Evolutionary conservation across 441 rosid genomes (phyloP), one percentile per base, ranked within the genome.

Genomic region (Viola pubescens): DNA sequence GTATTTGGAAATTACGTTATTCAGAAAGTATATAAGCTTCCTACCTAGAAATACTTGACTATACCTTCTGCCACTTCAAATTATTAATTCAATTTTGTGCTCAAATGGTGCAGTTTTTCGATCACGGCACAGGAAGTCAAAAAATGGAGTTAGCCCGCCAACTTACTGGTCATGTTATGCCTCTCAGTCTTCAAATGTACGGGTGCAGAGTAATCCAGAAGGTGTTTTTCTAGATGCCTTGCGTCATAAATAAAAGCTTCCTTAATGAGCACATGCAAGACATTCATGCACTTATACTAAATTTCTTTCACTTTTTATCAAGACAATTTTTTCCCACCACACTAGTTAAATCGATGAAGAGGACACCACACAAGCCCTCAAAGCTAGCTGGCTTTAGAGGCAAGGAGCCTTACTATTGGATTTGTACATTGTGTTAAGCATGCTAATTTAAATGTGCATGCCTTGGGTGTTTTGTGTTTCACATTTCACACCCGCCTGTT

Each of bases 141-240:
- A 85, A 91, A 69, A 74, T 69, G 63, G 92, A 92, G 67, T 75
- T 89, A 65, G 95, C 87, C 58, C 77, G 72, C 71, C 91, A 87
- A 62, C 82, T 92, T 38, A 66, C 80, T 45, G 97, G 94, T 59
- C 94, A 87, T 66, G 97, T 87, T 58, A 77, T 91, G 75, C 81
- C 88, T 67, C 91, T 89, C 46, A 83, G 95, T 56, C 82, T 91
- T 65, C 98, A 91, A 77, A 92, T 92, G 98, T 92, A 92, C 66
- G 97, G 98, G 49, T 92, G 98, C 89, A 75, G 98, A 76, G 98
- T 92, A 63, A 92, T 87, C 69, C 98, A 92, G 68, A 92, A 89
- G 97, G 98, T 91, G 49, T 44, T 58, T 68, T 68, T 7, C 63
- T 42, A 40, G 49, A 10, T 47, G 61, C 19, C 37, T 61, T 56